Evolutionary conservation across 345 rosid genomes (phyloP).

Genomic region (Populus alba): DNA sequence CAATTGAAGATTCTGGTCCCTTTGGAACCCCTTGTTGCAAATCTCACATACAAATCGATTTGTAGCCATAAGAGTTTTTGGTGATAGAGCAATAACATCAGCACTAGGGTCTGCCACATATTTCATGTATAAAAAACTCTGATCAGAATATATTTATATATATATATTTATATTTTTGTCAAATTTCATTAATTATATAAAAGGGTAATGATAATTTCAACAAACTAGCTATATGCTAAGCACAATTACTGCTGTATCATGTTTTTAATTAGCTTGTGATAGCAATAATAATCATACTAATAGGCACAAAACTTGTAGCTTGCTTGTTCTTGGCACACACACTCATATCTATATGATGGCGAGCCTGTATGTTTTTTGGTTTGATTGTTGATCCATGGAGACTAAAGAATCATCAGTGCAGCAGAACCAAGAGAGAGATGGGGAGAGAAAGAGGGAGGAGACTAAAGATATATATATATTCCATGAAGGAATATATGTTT

Average conservation of each 20-base stretch:
- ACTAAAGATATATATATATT: not conserved
- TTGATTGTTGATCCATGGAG: not conserved
- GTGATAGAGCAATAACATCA: conserved; percentile 37
- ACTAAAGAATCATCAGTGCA: not conserved
- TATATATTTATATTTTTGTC: no score
- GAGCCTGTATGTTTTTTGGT: not conserved
- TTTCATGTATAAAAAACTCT: not conserved
- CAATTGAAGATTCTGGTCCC: conserved; percentile 36
- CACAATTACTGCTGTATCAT: not conserved
- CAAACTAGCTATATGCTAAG: not conserved
- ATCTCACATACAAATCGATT: conserved; percentile 31
- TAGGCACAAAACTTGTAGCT: not conserved
- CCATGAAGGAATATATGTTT: conserved; percentile 10
- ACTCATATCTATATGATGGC: no score
- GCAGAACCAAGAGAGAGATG: not conserved
- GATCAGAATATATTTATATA: no score
- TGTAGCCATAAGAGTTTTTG: conserved; percentile 22
- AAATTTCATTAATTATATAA: no score
- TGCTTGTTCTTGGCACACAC: not conserved
- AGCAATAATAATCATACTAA: not conserved
- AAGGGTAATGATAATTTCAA: not conserved
- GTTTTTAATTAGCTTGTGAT: not conserved
- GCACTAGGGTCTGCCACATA: conserved; percentile 34
- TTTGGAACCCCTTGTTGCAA: conserved; percentile 30
- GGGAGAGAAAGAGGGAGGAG: not conserved